phyloP scores from a whole-genome alignment of 768 basidiomycete genomes.

The Termitomyces sp. region DNA sequence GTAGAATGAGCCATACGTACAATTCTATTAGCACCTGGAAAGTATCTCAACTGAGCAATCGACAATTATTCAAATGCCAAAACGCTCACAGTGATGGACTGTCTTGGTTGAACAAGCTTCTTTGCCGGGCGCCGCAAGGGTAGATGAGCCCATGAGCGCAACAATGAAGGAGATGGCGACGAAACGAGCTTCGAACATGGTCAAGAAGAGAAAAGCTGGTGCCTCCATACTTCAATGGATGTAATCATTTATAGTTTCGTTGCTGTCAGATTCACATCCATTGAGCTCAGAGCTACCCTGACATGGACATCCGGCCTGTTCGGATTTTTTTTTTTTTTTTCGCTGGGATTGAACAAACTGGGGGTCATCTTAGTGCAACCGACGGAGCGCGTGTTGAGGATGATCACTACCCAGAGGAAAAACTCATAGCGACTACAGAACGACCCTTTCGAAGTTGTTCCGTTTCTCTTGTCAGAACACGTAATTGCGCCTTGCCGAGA shows the following conservation, averaged over 20 bases:
- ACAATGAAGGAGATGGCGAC: neutral
- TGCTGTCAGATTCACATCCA: neutral
- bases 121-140: neutral
- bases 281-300: too few species aligned
- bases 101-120: neutral
- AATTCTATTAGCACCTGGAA: slow-evolving; percentile 5
- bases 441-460: neutral
- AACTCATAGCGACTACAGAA: too few species aligned
- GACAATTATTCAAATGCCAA: neutral
- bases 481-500: too few species aligned
- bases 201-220: neutral
- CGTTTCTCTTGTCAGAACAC: too few species aligned
- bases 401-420: too few species aligned
- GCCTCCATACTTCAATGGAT: neutral
- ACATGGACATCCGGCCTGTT: neutral
- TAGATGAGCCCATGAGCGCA: neutral
- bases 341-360: neutral
- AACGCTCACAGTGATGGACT: neutral
- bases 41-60: neutral
- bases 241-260: neutral
- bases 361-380: neutral
- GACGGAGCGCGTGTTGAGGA: neutral
- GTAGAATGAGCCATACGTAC: neutral
- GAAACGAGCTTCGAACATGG: slow-evolving; percentile 6
- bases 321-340: neutral